Percentiles rank a stretch among this genome's conserved stretches.
These are phyloP conservation scores for Puccinia triticina DNA, from an alignment of 1,284 basidiomycete species.

Conservation along the genomic window DNA sequence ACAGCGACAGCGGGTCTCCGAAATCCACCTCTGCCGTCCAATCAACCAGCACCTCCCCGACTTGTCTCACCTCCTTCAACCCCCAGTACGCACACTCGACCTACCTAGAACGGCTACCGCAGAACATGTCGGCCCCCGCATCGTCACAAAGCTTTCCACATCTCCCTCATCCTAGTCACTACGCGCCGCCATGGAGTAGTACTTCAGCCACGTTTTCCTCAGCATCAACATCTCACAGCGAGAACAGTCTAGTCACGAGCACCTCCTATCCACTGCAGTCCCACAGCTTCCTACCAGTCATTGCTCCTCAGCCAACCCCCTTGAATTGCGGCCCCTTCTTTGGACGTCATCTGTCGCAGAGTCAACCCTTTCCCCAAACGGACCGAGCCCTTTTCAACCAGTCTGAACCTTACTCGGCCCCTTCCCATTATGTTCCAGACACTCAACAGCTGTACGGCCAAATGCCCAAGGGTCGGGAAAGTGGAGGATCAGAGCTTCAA, in stretches of 20 bases:
- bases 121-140: constrained; percentile 38
- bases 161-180: constrained; percentile 23
- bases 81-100: constrained; percentile 22
- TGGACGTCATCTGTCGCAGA: constrained; percentile 24
- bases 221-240: constrained; percentile 15
- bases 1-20: constrained; percentile 37
- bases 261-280: constrained; percentile 12
- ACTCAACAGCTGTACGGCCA: constrained; percentile 22
- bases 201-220: constrained; percentile 21
- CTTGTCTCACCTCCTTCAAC: constrained; percentile 28
- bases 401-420: neutral
- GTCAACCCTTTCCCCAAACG: constrained; percentile 24
- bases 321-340: constrained; percentile 25
- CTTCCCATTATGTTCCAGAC: constrained; percentile 17
- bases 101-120: constrained; percentile 9
- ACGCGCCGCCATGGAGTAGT: constrained; percentile 3
- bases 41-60: constrained; percentile 36
- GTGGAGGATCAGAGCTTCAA: neutral
- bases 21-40: constrained; percentile 34
- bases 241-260: constrained; percentile 1
- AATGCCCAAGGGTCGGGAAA: constrained; percentile 7
- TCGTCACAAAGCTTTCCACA: constrained; percentile 35
- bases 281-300: constrained; percentile 30
- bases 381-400: neutral
- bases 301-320: constrained; percentile 18